Conservation (phyloP, 2,329 filamentous ascomycete genomes). For the Aspergillus awamori region DNA sequence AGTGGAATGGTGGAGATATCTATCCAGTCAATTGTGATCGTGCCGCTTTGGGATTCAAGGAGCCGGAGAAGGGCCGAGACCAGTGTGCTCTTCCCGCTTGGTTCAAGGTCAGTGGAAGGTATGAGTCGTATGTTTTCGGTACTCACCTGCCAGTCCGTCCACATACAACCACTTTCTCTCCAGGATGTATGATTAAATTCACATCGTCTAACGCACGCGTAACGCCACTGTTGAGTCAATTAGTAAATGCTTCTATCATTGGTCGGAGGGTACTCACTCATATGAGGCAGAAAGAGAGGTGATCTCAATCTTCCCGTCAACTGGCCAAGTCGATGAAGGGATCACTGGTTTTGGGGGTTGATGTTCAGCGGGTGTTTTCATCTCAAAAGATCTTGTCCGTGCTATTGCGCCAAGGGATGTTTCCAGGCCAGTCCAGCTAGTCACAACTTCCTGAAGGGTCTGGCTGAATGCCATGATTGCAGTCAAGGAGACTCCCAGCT, state of each 20-base stretch:
- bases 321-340: neutral
- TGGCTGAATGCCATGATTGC: slow-evolving; percentile 5
- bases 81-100: slow-evolving; percentile 1
- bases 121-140: no score
- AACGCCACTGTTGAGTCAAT: neutral
- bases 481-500: neutral
- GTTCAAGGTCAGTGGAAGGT: neutral
- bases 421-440: neutral
- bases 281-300: neutral
- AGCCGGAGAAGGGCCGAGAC: neutral
- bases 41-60: neutral
- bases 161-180: neutral
- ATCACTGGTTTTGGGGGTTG: neutral
- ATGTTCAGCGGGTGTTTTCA: neutral
- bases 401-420: slow-evolving; percentile 2
- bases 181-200: neutral
- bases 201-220: neutral
- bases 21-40: neutral
- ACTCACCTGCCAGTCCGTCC: slow-evolving; percentile 3
- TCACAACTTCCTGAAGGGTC: neutral
- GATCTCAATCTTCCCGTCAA: neutral
- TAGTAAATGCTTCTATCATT: neutral
- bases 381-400: neutral
- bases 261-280: neutral
- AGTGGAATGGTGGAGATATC: neutral